Evolutionary conservation across 164 flowering plant species (phyloP).

Genomic region (Platanus orientalis): DNA sequence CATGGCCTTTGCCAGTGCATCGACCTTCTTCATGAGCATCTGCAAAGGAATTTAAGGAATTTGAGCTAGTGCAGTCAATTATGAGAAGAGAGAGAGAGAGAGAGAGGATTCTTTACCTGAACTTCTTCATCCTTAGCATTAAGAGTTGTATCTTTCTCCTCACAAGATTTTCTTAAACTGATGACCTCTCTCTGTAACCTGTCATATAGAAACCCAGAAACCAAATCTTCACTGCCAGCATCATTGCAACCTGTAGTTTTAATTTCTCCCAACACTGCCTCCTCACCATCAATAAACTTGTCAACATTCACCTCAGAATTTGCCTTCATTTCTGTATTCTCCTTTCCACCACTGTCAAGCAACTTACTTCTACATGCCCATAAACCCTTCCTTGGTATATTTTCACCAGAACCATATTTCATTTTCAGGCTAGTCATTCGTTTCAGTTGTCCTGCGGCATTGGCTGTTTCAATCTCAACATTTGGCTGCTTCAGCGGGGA

Average conservation of each 20-base stretch:
- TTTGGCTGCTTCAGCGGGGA: slow-evolving; percentile 39
- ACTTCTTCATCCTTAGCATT: slow-evolving; percentile 73
- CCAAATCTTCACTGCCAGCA: slow-evolving; percentile 41
- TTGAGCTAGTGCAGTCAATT: neutral
- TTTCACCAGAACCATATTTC: slow-evolving; percentile 17
- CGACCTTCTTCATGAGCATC: slow-evolving; percentile 70
- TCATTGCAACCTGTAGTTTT: slow-evolving; percentile 15
- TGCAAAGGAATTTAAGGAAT: slow-evolving; percentile 26
- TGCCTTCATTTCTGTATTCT: slow-evolving; percentile 39
- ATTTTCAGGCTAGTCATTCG: slow-evolving; percentile 31
- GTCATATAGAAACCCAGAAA: slow-evolving; percentile 88
- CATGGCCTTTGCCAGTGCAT: slow-evolving; percentile 61
- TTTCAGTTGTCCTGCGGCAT: slow-evolving; percentile 24
- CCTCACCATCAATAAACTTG: slow-evolving; percentile 19
- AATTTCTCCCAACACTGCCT: slow-evolving; percentile 21
- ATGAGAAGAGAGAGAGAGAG: neutral
- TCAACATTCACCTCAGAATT: slow-evolving; percentile 23
- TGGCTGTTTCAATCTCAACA: slow-evolving; percentile 20
- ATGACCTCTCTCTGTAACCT: slow-evolving; percentile 80
- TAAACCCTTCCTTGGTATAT: slow-evolving; percentile 16
- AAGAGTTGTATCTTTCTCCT: slow-evolving; percentile 52
- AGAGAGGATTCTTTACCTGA: slow-evolving; percentile 39
- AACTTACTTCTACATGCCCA: slow-evolving; percentile 61
- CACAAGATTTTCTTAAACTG: slow-evolving; percentile 53
- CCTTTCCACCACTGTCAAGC: slow-evolving; percentile 47